A percentile compares a stretch with the other conserved stretches of the same genome.
phyloP scores from a whole-genome alignment of 2,329 filamentous ascomycete genomes.

The Paraconiothyrium brasiliense region DNA sequence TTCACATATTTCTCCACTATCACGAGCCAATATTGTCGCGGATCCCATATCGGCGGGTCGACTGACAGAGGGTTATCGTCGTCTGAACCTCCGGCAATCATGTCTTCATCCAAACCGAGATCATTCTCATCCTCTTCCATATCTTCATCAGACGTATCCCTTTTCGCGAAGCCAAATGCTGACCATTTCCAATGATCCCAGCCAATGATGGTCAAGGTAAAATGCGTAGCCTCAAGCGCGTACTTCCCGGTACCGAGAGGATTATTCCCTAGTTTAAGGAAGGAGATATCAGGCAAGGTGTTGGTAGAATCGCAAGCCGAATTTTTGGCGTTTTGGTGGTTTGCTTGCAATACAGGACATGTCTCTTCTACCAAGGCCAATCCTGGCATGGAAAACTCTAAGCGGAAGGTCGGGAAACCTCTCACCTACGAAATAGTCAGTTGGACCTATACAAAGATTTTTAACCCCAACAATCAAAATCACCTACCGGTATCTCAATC shows the following conservation, averaged over 20 bases:
- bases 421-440: neutral
- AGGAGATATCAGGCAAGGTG: neutral
- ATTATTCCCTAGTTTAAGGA: neutral
- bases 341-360: neutral
- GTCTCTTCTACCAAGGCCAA: neutral
- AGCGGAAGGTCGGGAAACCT: neutral
- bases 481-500: neutral
- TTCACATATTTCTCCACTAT: neutral
- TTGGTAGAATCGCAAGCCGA: too few species aligned
- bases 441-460: too few species aligned
- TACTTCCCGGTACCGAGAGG: neutral
- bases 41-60: neutral
- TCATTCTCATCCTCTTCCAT: neutral
- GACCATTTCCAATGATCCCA: conserved; percentile 4
- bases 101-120: neutral
- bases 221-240: conserved; percentile 1
- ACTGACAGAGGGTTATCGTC: neutral
- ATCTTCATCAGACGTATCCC: neutral
- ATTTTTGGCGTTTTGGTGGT: neutral
- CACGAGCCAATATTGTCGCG: neutral
- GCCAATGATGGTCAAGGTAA: neutral
- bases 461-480: too few species aligned
- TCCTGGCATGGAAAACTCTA: neutral
- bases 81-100: neutral
- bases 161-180: neutral